These are phyloP conservation scores for Candida smagusa DNA, from an alignment of 1,139 yeast species.

Conservation along the genomic window DNA sequence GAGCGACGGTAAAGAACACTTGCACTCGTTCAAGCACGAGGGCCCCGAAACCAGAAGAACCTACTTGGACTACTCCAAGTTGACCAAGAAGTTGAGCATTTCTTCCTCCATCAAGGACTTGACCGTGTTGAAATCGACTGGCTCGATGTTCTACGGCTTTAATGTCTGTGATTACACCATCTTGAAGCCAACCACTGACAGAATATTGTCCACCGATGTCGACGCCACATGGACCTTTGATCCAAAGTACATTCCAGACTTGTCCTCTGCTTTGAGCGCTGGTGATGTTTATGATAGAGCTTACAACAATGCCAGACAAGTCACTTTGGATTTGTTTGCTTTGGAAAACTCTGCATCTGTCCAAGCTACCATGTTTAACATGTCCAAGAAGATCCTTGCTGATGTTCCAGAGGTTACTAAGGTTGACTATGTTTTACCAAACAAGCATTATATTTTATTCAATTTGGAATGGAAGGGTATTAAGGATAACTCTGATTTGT, in stretches of 20 bases:
- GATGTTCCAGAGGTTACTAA: conserved; percentile 53
- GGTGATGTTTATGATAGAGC: conserved; percentile 71
- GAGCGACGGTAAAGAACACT: conserved; percentile 63
- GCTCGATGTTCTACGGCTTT: conserved; percentile 88
- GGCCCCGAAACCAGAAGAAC: conserved; percentile 78
- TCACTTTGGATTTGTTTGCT: conserved; percentile 77
- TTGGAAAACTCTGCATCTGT: conserved; percentile 85
- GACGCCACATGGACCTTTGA: conserved; percentile 73
- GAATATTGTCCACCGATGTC: conserved; percentile 85
- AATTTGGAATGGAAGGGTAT: conserved; percentile 85
- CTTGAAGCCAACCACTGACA: conserved; percentile 73
- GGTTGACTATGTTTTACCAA: conserved; percentile 77
- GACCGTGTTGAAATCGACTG: conserved; percentile 89
- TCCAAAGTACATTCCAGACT: conserved; percentile 42
- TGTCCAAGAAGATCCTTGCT: conserved; percentile 70
- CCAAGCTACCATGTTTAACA: conserved; percentile 94
- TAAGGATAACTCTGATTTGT: conserved; percentile 73
- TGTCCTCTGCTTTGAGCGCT: conserved; percentile 47
- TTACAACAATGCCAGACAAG: conserved; percentile 57
- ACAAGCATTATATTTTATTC: conserved; percentile 82
- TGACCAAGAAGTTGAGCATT: conserved; percentile 49
- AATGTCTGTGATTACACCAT: conserved; percentile 86
- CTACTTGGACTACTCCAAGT: conserved; percentile 48
- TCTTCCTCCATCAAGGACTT: conserved; percentile 76
- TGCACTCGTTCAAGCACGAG: conserved; percentile 79